Evolutionary conservation across 1,139 yeast species (phyloP), one percentile per base, ranked within the genome.

Genomic region (Oligophagozyma castellii): DNA sequence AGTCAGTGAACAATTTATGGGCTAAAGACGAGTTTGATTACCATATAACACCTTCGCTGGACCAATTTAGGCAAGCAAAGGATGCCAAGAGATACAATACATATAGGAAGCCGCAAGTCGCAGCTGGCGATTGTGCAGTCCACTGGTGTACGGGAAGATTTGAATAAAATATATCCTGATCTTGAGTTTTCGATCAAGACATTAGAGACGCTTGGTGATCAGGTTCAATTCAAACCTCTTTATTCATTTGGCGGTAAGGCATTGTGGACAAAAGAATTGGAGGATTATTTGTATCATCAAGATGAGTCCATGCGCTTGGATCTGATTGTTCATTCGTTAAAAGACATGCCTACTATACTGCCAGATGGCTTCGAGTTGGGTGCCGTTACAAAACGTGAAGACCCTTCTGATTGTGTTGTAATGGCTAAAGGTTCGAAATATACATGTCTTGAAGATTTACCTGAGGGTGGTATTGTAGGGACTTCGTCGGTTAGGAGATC

Each of bases 211-310:
- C 63, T 89, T 24, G 98, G 96, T 15, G 98, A 89, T 58, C 77
- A 80, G 51, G 75, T 78, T 22, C 89, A 74, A 51, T 69, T 69
- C 44, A 76, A 73, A 46, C 95, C 98, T 4, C 63, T 89, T 32
- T 92, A 89, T 54, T 70, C 94, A 5, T 89, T 89, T 57, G 96
- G 95, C 22, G 98, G 98, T 16, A 89, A 89, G 53, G 73, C 95
- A 1, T 58, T 89, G 24, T 89, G 98, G 98, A 89, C 98, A 7
- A 80, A 83, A 49, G 98, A 89, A 54, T 64, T 89, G 36, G 98
- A 89, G 55, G 76, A 73, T 19, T 59, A 84, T 32, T 60, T 89
- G 32, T 63, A 79, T 40, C 67, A 59, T 25, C 71, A 64, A 40
- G 80, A 81, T 32, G 61, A 72, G 50, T 35, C 35, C 2, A 33